phyloP scores from a whole-genome alignment of 805 yeast genomes.

The Candida koratica region DNA sequence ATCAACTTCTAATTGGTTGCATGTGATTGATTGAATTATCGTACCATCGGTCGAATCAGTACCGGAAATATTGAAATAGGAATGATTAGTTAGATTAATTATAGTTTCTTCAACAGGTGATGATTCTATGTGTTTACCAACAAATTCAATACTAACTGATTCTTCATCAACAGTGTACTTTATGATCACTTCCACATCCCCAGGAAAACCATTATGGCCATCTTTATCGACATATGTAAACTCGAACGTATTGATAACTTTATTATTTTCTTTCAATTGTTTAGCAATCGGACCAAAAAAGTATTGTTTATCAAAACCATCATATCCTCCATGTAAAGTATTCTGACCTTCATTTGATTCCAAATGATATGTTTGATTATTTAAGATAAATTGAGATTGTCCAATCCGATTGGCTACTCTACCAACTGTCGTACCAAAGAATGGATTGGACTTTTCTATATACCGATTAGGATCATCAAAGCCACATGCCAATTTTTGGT shows the following conservation, averaged over 20 bases:
- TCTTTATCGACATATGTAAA: conserved; percentile 44
- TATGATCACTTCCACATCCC: conserved; percentile 45
- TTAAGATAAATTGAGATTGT: conserved; percentile 39
- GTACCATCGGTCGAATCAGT: conserved; percentile 30
- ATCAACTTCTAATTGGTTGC: conserved; percentile 42
- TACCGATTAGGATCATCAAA: conserved; percentile 33
- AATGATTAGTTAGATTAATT: conserved; percentile 58
- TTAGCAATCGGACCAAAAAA: conserved; percentile 54
- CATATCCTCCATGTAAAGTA: conserved; percentile 52
- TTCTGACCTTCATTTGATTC: conserved; percentile 39
- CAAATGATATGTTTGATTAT: conserved; percentile 39
- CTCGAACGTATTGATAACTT: conserved; percentile 22
- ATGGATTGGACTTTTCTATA: conserved; percentile 38
- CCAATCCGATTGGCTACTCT: conserved; percentile 59
- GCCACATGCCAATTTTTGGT: conserved; percentile 37
- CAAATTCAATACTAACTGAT: conserved; percentile 47
- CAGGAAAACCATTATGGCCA: conserved; percentile 58
- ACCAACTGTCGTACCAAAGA: conserved; percentile 63
- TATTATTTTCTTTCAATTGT: conserved; percentile 24
- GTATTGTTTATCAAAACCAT: conserved; percentile 48
- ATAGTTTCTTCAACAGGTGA: conserved; percentile 42
- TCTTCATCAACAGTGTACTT: conserved; percentile 40
- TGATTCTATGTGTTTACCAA: conserved; percentile 31
- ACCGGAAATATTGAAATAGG: conserved; percentile 51
- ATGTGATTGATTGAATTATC: conserved; percentile 31